phyloP scores from a whole-genome alignment of 2,329 filamentous ascomycete genomes.

The Calonectria fujianensis region DNA sequence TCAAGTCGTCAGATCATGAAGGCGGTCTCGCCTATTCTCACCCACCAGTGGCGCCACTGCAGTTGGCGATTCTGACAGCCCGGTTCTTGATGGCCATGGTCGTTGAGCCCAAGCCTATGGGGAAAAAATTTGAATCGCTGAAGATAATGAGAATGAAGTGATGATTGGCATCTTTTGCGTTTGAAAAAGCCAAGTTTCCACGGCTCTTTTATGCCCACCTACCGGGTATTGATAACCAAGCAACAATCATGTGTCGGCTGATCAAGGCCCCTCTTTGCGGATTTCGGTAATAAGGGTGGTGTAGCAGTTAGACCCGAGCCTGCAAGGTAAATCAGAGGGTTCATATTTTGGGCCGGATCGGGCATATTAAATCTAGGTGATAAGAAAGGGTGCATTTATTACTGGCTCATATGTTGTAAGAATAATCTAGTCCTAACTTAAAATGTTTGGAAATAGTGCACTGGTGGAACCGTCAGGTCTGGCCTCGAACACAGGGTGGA shows the following conservation, averaged over 20 bases:
- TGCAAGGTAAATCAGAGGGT: too few species aligned
- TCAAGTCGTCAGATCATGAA: neutral
- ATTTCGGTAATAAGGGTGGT: neutral
- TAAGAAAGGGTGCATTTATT: too few species aligned
- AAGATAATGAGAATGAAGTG: too few species aligned
- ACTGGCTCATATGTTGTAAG: too few species aligned
- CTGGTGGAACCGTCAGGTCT: too few species aligned
- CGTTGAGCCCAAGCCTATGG: neutral
- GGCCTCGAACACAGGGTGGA: too few species aligned
- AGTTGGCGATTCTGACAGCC: conserved; percentile 10
- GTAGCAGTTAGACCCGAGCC: too few species aligned
- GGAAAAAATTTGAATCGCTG: neutral
- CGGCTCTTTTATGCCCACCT: neutral
- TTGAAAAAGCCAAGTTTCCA: neutral
- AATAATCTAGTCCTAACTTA: too few species aligned
- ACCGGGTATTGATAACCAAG: neutral
- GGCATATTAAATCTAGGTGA: too few species aligned
- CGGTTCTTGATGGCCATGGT: neutral
- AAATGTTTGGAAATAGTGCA: too few species aligned
- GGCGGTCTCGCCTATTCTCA: too few species aligned
- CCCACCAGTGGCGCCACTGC: conserved; percentile 1
- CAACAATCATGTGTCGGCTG: neutral
- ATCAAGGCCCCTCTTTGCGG: neutral
- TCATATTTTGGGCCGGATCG: too few species aligned
- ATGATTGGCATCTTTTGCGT: neutral